These are phyloP conservation scores for Hygrophorus russula DNA, from an alignment of 768 basidiomycete species.

Conservation along the genomic window DNA sequence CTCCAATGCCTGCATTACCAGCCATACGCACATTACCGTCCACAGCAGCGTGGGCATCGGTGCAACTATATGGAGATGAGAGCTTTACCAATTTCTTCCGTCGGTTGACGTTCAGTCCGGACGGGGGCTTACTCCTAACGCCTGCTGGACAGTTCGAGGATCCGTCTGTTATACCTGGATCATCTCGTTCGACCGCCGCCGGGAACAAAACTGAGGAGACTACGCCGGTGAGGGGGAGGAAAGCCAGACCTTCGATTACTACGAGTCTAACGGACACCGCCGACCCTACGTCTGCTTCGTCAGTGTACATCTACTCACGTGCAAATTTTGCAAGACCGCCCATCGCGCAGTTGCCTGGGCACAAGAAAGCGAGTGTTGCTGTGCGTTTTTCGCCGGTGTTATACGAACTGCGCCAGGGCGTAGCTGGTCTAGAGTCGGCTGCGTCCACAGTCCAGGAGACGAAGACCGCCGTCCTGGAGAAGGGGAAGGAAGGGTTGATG, in stretches of 20 bases:
- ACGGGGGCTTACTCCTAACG: constrained; percentile 86
- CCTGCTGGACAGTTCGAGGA: constrained; percentile 98
- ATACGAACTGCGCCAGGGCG: constrained; percentile 74
- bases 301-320: constrained; percentile 91
- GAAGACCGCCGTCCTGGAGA: constrained; percentile 52
- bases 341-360: constrained; percentile 89
- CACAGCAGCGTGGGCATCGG: constrained; percentile 43
- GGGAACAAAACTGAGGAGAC: constrained; percentile 18
- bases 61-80: constrained; percentile 91
- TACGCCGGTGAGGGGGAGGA: constrained; percentile 47
- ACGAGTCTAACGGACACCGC: constrained; percentile 21
- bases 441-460: constrained; percentile 17
- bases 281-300: constrained; percentile 38
- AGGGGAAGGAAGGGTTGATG: constrained; percentile 48
- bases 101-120: constrained; percentile 86
- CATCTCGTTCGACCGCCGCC: constrained; percentile 10
- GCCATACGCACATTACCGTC: constrained; percentile 73
- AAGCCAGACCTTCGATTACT: constrained; percentile 33
- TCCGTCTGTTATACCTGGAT: constrained; percentile 43
- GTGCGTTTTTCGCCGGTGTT: constrained; percentile 90
- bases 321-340: constrained; percentile 91
- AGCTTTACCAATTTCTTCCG: constrained; percentile 94
- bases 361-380: constrained; percentile 91
- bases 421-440: constrained; percentile 19
- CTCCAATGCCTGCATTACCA: constrained; percentile 86